Evolutionary conservation across 2,329 filamentous ascomycete species (phyloP).

Genomic region (Cladosporium sp.): DNA sequence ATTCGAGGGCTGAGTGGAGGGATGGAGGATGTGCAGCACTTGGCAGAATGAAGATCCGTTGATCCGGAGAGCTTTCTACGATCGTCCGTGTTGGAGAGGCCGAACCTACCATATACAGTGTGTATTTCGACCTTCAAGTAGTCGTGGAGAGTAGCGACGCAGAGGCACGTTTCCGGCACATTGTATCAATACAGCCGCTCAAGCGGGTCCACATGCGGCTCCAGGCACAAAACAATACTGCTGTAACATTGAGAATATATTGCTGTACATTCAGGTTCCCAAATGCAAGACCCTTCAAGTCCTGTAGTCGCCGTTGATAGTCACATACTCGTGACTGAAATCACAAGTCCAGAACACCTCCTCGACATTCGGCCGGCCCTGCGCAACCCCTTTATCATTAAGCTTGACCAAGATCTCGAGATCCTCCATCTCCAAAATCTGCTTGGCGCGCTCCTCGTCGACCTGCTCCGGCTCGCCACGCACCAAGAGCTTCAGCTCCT

Average conservation of each 20-base stretch:
- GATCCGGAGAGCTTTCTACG: no score
- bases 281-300: conserved; percentile 39
- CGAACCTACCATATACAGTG: no score
- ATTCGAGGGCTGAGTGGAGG: not conserved
- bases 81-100: no score
- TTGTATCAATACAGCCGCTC: not conserved
- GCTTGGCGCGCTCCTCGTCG: conserved; percentile 72
- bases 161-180: no score
- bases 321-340: conserved; percentile 80
- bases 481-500: conserved; percentile 74
- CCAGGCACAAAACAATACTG: not conserved
- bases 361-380: conserved; percentile 41
- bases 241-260: not conserved
- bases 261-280: not conserved
- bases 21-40: not conserved
- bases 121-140: no score
- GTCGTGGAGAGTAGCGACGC: no score
- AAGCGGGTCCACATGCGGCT: not conserved
- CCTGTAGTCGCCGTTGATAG: conserved; percentile 69
- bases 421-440: conserved; percentile 77
- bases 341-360: conserved; percentile 84
- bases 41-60: not conserved
- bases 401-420: conserved; percentile 75
- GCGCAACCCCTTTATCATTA: conserved; percentile 57
- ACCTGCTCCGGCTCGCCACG: conserved; percentile 79